Evolutionary conservation across 1,284 basidiomycete species (phyloP), one percentile per base, ranked within the genome.

Genomic region (Cystobasidium slooffiae): DNA sequence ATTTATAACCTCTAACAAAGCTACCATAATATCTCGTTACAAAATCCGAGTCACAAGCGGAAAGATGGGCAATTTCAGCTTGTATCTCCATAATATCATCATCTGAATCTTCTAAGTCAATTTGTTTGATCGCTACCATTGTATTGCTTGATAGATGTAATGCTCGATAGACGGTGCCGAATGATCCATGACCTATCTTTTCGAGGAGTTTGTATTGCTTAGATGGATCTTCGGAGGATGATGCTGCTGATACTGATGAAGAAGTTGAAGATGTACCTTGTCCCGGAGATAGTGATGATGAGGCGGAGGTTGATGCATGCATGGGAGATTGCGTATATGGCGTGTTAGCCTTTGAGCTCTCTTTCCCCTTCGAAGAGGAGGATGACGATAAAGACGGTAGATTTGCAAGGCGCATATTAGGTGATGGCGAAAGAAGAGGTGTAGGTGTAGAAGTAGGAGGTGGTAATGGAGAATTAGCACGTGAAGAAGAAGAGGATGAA

Each of bases 61-160:
- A 93, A 43, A 99, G 86, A 82, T 93, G 96, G 14, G 93, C 90
- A 78, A 99, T 98, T 84, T 99, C 96, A 81, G 49, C 47, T 81
- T 99, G 97, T 69, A 99, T 99, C 83, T 97, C 94, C 5, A 90
- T 89, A 78, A 97, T 97, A 81, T 97, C 94, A 82, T 97, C 93
- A 82, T 95, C 93, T 18, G 93, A 91, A 82, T 84, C 83, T 76
- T 86, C 85, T 61, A 87, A 82, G 77, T 86, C 93, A 81, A 99
- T 98, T 83, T 97, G 94, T 84, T 99, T 99, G 82, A 99, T 94
- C 64, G 96, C 96, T 31, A 99, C 97, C 75, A 94, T 90, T 83
- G 96, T 90, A 81, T 91, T 91, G 4, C 93, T 92, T 75, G 93
- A 91, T 81, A 93, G 93, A 84, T 99, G 94, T 79, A 94, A 90